These are phyloP conservation scores for Apiotrichum domesticum DNA, from an alignment of 1,284 basidiomycete species.

Conservation along the genomic window DNA sequence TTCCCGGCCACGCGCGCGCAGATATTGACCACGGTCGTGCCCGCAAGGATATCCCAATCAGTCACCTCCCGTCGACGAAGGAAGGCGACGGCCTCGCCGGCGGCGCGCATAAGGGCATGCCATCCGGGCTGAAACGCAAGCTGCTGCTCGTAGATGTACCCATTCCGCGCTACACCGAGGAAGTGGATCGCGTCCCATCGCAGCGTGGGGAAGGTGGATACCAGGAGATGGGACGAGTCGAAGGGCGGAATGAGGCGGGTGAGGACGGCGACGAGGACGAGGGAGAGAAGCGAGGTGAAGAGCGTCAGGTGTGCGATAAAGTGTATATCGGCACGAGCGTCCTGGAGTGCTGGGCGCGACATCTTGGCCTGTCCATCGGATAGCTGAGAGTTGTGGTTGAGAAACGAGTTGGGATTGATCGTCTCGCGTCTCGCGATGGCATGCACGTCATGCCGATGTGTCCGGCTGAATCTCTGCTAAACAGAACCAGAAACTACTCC, in stretches of 20 bases:
- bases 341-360: too few relatives aligned
- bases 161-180: slow-evolving; percentile 54
- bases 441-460: too few relatives aligned
- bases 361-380: too few relatives aligned
- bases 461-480: too few relatives aligned
- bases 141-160: slow-evolving; percentile 72
- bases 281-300: slow-evolving; percentile 6
- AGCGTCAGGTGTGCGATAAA: background rate
- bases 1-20: slow-evolving; percentile 45
- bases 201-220: slow-evolving; percentile 39
- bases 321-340: too few relatives aligned
- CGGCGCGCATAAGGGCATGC: slow-evolving; percentile 49
- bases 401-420: too few relatives aligned
- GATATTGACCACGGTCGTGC: slow-evolving; percentile 12
- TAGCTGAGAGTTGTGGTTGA: too few relatives aligned
- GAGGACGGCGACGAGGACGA: slow-evolving; percentile 16
- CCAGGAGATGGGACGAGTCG: slow-evolving; percentile 28
- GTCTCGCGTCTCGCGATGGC: too few relatives aligned
- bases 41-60: too few relatives aligned
- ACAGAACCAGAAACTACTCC: too few relatives aligned
- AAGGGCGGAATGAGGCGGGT: slow-evolving; percentile 20
- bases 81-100: slow-evolving; percentile 13
- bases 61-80: too few relatives aligned
- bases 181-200: slow-evolving; percentile 92
- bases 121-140: slow-evolving; percentile 81